phyloP scores from a whole-genome alignment of 768 basidiomycete species.

The Pleurotus sapidus region DNA sequence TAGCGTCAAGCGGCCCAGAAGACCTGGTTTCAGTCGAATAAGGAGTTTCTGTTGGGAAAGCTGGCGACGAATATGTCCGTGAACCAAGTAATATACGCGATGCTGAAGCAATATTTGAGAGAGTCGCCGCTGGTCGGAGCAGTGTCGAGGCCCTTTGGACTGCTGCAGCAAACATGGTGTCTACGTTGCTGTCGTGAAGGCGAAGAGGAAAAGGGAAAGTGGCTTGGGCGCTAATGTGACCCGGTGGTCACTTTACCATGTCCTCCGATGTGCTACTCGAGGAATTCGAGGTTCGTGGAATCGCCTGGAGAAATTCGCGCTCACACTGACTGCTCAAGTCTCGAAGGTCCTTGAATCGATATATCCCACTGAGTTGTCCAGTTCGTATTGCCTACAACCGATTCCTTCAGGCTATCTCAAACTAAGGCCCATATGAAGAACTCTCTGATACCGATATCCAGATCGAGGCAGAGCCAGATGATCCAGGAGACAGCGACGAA shows the following conservation, averaged over 20 bases:
- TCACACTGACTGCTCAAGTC: slow-evolving; percentile 12
- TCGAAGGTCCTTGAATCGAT: slow-evolving; percentile 89
- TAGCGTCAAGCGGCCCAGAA: slow-evolving; percentile 3
- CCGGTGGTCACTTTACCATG: slow-evolving; percentile 33
- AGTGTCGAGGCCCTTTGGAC: not conserved
- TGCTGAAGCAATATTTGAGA: not conserved
- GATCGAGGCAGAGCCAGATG: slow-evolving; percentile 89
- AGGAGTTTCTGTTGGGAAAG: not conserved
- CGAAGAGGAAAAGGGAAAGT: not conserved
- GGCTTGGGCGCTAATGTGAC: not conserved
- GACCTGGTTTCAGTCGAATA: not conserved
- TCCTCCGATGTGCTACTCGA: slow-evolving; percentile 70
- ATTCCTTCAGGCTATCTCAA: slow-evolving; percentile 18
- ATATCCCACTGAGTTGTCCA: slow-evolving; percentile 89
- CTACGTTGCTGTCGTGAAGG: no score
- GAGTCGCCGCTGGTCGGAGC: not conserved
- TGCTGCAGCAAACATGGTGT: not conserved
- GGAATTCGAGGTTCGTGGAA: slow-evolving; percentile 77
- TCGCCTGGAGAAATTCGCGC: slow-evolving; percentile 6
- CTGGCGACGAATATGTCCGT: not conserved
- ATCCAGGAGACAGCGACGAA: slow-evolving; percentile 60
- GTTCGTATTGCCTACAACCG: slow-evolving; percentile 55
- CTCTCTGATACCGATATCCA: slow-evolving; percentile 77
- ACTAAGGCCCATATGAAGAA: slow-evolving; percentile 68
- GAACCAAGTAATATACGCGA: not conserved